phyloP scores from a whole-genome alignment of 345 rosid genomes.

The Boechera stricta region DNA sequence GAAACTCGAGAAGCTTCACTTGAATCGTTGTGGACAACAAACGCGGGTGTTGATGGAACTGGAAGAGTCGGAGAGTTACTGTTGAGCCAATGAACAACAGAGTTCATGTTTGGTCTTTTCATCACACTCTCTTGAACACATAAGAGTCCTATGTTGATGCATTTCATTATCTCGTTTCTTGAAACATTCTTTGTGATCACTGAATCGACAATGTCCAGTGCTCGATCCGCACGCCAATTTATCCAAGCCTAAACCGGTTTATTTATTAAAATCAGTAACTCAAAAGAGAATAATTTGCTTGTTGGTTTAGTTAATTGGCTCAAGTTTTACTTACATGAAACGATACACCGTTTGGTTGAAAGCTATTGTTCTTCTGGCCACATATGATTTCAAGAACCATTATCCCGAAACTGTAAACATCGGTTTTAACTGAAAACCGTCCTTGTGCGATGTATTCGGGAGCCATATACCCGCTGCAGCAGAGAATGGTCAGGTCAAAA shows the following conservation, averaged over 20 bases:
- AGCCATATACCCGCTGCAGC: slow-evolving; percentile 50
- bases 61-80: slow-evolving; percentile 48
- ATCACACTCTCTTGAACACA: slow-evolving; percentile 56
- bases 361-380: slow-evolving; percentile 46
- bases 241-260: slow-evolving; percentile 52
- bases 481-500: neutral
- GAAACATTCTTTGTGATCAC: slow-evolving; percentile 18
- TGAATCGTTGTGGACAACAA: slow-evolving; percentile 16
- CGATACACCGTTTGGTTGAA: slow-evolving; percentile 45
- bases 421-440: slow-evolving; percentile 47
- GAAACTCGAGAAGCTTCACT: slow-evolving; percentile 31
- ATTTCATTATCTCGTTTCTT: slow-evolving; percentile 45
- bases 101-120: slow-evolving; percentile 51
- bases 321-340: slow-evolving; percentile 40
- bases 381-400: slow-evolving; percentile 51
- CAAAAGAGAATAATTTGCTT: neutral
- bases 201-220: slow-evolving; percentile 44
- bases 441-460: slow-evolving; percentile 51
- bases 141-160: slow-evolving; percentile 54
- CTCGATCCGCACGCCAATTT: slow-evolving; percentile 48
- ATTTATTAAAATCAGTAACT: neutral
- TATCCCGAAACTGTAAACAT: slow-evolving; percentile 60
- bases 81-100: slow-evolving; percentile 49
- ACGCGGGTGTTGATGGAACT: slow-evolving; percentile 51
- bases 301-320: neutral